A percentile compares a stretch with the other conserved stretches of the same genome.
Conservation (phyloP, 106 monocot genomes). For the Agapanthus africanus region DNA sequence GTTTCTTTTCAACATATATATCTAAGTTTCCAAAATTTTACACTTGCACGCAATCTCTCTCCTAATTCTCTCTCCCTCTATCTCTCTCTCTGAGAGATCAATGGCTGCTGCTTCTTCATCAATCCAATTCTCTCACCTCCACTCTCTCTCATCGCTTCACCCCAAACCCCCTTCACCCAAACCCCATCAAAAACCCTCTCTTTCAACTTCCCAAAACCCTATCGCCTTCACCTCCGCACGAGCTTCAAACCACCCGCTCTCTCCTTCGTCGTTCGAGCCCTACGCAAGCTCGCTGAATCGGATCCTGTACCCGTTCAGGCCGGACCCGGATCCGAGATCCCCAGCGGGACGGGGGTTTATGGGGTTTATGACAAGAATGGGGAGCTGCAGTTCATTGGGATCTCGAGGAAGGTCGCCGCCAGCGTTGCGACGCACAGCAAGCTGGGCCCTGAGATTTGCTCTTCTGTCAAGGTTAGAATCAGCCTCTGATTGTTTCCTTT, state of each 20-base stretch:
- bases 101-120: not conserved
- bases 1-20: too few relatives aligned
- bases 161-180: not conserved
- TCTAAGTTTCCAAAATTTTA: not conserved
- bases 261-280: not conserved
- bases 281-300: conserved; percentile 61
- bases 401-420: conserved; percentile 64
- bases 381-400: conserved; percentile 88
- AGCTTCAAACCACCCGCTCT: not conserved
- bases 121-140: not conserved
- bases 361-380: conserved; percentile 69
- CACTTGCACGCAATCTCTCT: not conserved
- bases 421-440: conserved; percentile 54
- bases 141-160: not conserved
- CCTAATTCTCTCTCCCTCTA: not conserved
- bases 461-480: conserved; percentile 59
- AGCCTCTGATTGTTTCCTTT: too few relatives aligned
- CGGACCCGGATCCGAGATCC: conserved; percentile 30
- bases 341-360: conserved; percentile 63
- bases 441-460: conserved; percentile 62
- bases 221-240: not conserved
- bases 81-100: not conserved
- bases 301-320: conserved; percentile 42
- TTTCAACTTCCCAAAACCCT: too few relatives aligned
- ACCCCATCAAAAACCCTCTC: not conserved